A percentile compares a stretch with the other conserved stretches of the same genome.
Evolutionary conservation across 176 grass and related monocot species (phyloP).

Genomic region (Zoysia pacifica): DNA sequence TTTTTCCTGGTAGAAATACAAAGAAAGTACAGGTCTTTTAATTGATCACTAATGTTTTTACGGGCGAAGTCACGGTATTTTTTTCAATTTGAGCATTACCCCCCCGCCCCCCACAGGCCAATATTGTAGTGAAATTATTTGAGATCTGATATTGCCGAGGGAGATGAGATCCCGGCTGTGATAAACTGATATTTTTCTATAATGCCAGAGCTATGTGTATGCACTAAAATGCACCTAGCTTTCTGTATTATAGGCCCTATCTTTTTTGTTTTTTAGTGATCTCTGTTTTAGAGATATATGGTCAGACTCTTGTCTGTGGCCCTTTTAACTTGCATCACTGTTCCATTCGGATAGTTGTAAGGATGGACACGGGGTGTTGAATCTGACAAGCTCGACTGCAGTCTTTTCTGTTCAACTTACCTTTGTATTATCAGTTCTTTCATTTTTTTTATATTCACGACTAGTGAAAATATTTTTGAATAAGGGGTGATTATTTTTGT

Average conservation of each 20-base stretch:
- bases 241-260: not conserved
- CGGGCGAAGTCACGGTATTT: not conserved
- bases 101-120: too few relatives aligned
- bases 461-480: slow-evolving; percentile 83
- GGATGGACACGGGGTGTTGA: too few relatives aligned
- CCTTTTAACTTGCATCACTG: too few relatives aligned
- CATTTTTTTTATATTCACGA: slow-evolving; percentile 76
- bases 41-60: slow-evolving; percentile 2
- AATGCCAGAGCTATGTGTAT: not conserved
- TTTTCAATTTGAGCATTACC: not conserved
- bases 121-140: not conserved
- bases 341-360: too few relatives aligned
- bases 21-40: slow-evolving; percentile 23
- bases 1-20: slow-evolving; percentile 20
- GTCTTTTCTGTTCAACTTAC: slow-evolving; percentile 72
- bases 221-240: not conserved
- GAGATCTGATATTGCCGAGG: not conserved
- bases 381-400: slow-evolving; percentile 54
- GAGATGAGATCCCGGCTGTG: not conserved
- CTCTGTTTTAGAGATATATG: too few relatives aligned
- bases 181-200: not conserved
- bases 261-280: too few relatives aligned
- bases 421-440: slow-evolving; percentile 81
- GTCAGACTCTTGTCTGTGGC: too few relatives aligned
- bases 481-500: slow-evolving; percentile 31